Evolutionary conservation across 352 stramenopile species (phyloP), one percentile per base, ranked within the genome.

Genomic region (Globisporangium uncinulatum): DNA sequence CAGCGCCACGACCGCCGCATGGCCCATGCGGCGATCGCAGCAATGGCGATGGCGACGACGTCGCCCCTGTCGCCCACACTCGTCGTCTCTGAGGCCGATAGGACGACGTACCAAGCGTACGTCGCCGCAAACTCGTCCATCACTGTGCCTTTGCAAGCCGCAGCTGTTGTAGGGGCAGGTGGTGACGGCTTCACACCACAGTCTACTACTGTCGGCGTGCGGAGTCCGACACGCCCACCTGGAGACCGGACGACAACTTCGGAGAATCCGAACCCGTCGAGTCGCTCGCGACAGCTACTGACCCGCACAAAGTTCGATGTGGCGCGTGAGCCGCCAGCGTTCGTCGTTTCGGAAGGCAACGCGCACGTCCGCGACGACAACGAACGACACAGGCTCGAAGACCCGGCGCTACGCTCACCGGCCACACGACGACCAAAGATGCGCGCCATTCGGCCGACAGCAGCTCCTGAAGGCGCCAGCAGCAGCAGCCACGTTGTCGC

Each of bases 271-370:
- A 56, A 13, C 14, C 42, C 42, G 21, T 29, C 24, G 24, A 43
- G 20, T 15, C 56, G 57, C 19, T 32, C 21, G n/a, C 47, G 43
- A 6, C 48, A 63, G 19, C 20, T 57, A 8, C 14, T 15, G 6
- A 29, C 51, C 47, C 57, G 65, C 20, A 82, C 65, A 29, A 85
- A 79, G 36, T 82, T 85, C 41, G 74, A 85, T 42, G 24, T 74
- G 14, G 74, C 75, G 19, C 59, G 65, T 11, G 64, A 77, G 41
- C 50, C 73, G 3, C 59, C 73, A 4, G 31, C n/a, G 5, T 82
- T 71, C 43, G 32, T 55, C 4, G 44, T 85, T 7, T 71, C 50
- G 0, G 72, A 83, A 4, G 70, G 72, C 19, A 76, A 77, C 36
- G 36, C 43, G 15, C 65, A 68, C 24, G 49, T 47, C 7, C 61